Percentiles rank a stretch among this genome's conserved stretches.
phyloP scores from a whole-genome alignment of 768 basidiomycete genomes.

The Tylopilus sp. region DNA sequence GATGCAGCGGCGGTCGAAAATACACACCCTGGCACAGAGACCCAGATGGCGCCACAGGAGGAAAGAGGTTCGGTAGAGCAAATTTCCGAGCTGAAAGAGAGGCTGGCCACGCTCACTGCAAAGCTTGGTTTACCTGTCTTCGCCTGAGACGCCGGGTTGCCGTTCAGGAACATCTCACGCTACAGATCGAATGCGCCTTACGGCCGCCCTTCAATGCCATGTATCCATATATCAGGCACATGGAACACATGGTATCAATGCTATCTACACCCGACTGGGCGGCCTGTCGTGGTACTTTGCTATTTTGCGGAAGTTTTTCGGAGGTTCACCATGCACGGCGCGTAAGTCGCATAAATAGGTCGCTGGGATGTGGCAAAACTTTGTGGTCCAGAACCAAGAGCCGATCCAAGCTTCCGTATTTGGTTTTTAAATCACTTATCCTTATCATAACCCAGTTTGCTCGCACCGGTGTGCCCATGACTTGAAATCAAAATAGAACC shows the following conservation, averaged over 20 bases:
- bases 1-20: slow-evolving; percentile 32
- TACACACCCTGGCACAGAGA: slow-evolving; percentile 34
- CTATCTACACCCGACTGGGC: not conserved
- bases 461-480: not conserved
- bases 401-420: not conserved
- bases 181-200: too few relatives aligned
- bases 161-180: not conserved
- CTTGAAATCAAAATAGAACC: not conserved
- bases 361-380: not conserved
- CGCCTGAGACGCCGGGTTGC: not conserved
- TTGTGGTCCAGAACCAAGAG: not conserved
- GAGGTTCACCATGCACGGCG: not conserved
- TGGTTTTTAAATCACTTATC: slow-evolving; percentile 1
- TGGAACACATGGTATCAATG: not conserved
- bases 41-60: slow-evolving; percentile 14
- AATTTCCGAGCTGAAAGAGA: slow-evolving; percentile 36
- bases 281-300: not conserved
- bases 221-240: not conserved
- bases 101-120: slow-evolving; percentile 30
- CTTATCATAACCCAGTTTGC: not conserved
- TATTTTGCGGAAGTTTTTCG: not conserved
- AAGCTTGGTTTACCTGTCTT: slow-evolving; percentile 32
- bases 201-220: not conserved
- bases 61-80: slow-evolving; percentile 37
- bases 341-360: not conserved